A percentile compares a stretch with the other conserved stretches of the same genome.
phyloP scores from a whole-genome alignment of 2,329 filamentous ascomycete species.

The Colletotrichum tanaceti region DNA sequence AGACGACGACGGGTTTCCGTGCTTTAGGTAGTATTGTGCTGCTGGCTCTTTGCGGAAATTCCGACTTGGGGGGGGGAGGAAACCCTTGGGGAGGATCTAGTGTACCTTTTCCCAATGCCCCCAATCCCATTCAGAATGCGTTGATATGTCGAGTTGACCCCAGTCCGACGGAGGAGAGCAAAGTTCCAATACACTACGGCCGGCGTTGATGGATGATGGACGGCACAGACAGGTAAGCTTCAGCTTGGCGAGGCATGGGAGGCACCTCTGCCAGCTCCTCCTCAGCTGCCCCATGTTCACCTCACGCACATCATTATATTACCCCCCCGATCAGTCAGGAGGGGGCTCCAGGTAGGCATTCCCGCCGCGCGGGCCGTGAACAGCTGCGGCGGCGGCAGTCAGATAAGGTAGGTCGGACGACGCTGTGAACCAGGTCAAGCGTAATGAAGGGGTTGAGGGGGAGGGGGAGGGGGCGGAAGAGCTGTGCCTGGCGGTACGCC shows the following conservation, averaged over 20 bases:
- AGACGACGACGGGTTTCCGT: constrained; percentile 15
- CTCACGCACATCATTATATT: background rate
- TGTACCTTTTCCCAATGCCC: constrained; percentile 9
- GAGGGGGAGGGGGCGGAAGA: too few relatives aligned
- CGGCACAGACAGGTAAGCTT: background rate
- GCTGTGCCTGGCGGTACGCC: background rate
- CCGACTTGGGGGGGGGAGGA: background rate
- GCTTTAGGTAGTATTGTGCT: background rate
- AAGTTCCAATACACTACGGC: constrained; percentile 4
- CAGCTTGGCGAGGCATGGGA: constrained; percentile 19
- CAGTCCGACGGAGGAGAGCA: background rate
- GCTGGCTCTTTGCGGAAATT: too few relatives aligned
- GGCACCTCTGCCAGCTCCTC: background rate
- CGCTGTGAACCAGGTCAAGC: background rate
- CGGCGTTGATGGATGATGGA: background rate
- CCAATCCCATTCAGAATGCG: constrained; percentile 8
- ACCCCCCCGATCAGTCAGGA: background rate
- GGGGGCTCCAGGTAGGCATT: background rate
- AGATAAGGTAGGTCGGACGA: constrained; percentile 8
- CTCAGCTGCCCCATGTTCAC: background rate
- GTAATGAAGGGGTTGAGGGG: background rate
- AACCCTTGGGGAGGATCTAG: constrained; percentile 1
- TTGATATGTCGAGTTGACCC: background rate
- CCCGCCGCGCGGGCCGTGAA: constrained; percentile 3
- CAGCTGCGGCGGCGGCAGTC: constrained; percentile 16